Conservation (phyloP, 345 rosid genomes). For the Eucalyptus marginata region DNA sequence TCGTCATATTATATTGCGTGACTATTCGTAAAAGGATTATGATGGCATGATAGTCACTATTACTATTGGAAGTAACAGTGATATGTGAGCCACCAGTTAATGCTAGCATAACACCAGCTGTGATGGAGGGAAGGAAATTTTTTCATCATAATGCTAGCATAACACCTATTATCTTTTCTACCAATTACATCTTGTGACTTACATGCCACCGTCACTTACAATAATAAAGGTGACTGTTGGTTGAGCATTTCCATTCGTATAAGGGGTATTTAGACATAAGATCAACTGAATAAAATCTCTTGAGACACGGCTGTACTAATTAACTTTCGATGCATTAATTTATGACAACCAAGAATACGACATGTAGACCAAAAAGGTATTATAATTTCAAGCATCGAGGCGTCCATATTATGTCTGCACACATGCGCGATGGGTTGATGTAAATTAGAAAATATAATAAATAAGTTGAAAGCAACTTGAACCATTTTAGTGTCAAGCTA, state of each 20-base stretch:
- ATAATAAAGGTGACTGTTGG: too few species aligned
- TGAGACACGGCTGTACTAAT: background rate
- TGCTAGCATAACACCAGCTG: too few species aligned
- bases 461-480: background rate
- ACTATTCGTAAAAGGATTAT: background rate
- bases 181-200: too few species aligned
- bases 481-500: background rate
- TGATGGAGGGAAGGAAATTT: too few species aligned
- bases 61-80: too few species aligned
- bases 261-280: background rate
- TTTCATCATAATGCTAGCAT: too few species aligned
- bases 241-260: background rate
- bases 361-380: background rate
- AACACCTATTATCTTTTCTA: too few species aligned
- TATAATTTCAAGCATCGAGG: background rate
- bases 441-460: background rate
- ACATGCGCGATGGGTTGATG: background rate
- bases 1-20: background rate
- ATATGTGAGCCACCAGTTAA: too few species aligned
- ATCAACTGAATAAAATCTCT: background rate
- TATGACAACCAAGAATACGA: background rate
- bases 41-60: too few species aligned
- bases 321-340: background rate
- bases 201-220: too few species aligned
- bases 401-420: background rate